These are phyloP conservation scores for Corymbia calophylla DNA, from an alignment of 441 rosid species.

Conservation along the genomic window DNA sequence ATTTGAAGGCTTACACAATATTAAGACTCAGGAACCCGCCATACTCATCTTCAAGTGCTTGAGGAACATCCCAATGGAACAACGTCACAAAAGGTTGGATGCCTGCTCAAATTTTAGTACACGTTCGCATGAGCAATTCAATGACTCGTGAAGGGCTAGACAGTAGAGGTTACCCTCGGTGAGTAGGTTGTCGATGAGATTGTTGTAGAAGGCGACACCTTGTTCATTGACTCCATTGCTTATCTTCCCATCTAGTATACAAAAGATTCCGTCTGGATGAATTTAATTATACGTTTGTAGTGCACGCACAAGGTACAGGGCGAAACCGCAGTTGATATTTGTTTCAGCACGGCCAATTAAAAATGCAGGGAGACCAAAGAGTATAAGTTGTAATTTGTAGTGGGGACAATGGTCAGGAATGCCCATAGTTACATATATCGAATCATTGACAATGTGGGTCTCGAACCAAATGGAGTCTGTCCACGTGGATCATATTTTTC, in stretches of 20 bases:
- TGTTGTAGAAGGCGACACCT: constrained; percentile 51
- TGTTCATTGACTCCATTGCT: constrained; percentile 45
- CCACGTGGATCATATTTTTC: background rate
- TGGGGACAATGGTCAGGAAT: background rate
- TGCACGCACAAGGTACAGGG: background rate
- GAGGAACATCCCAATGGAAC: constrained; percentile 62
- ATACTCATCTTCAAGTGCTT: constrained; percentile 50
- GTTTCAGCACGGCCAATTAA: background rate
- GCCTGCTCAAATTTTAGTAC: constrained; percentile 9
- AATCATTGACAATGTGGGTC: background rate
- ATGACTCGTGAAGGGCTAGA: background rate
- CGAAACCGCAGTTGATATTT: background rate
- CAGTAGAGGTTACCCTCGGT: constrained; percentile 21
- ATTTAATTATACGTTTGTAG: background rate
- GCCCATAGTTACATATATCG: background rate
- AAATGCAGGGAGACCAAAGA: background rate
- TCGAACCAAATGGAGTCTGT: background rate
- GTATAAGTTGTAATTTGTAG: background rate
- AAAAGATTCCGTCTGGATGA: background rate
- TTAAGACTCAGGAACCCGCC: constrained; percentile 34
- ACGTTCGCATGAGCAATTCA: too few species aligned
- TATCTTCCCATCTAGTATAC: constrained; percentile 32
- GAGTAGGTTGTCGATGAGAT: constrained; percentile 49
- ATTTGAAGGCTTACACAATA: constrained; percentile 22
- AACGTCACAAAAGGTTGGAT: constrained; percentile 41